These are phyloP conservation scores for Hydnum rufescens DNA, from an alignment of 768 basidiomycete genomes.

Conservation along the genomic window DNA sequence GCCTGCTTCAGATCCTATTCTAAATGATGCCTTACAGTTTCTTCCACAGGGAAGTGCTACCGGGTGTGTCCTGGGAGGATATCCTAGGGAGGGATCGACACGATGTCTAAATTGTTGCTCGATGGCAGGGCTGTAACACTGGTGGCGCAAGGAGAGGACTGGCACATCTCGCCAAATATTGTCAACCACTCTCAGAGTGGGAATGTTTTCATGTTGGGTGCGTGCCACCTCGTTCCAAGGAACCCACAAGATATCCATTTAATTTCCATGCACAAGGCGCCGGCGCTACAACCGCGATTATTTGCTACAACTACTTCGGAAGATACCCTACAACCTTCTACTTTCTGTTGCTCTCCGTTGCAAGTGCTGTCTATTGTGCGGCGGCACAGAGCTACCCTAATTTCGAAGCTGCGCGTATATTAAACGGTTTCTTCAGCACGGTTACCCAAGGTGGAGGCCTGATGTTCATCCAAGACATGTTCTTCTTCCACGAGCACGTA, in stretches of 20 bases:
- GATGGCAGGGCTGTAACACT: not conserved
- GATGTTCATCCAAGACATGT: not conserved
- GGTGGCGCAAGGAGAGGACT: not conserved
- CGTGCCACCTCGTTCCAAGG: not conserved
- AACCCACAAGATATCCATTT: not conserved
- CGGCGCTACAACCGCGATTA: not conserved
- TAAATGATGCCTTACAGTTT: not conserved
- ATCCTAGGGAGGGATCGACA: no score
- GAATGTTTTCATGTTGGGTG: not conserved
- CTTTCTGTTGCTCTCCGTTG: not conserved
- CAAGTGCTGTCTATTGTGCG: not conserved
- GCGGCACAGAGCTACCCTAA: not conserved
- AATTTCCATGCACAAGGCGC: not conserved
- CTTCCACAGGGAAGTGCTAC: not conserved
- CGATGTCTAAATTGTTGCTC: no score
- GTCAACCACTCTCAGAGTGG: not conserved
- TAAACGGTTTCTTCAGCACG: not conserved
- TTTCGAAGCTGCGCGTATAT: not conserved
- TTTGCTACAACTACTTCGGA: not conserved
- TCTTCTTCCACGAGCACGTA: not conserved
- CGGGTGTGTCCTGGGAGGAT: no score
- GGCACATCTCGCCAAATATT: not conserved
- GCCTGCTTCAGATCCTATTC: not conserved
- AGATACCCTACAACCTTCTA: not conserved
- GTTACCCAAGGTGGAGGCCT: not conserved